Conservation (phyloP, 2,329 filamentous ascomycete genomes). For the Ascochyta rabiei region DNA sequence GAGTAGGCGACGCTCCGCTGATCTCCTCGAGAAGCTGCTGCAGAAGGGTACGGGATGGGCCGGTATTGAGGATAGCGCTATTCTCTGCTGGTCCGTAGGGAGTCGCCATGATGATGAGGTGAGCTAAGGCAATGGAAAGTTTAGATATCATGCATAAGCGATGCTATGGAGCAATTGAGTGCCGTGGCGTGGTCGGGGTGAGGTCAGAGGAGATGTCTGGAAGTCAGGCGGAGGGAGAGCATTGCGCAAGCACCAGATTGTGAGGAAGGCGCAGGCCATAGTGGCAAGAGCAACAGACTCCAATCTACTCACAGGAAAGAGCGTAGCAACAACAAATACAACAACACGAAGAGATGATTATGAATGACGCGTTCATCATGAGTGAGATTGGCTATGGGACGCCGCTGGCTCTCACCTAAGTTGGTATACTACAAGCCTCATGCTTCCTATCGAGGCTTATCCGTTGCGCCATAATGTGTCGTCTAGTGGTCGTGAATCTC, state of each 20-base stretch:
- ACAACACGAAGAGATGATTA: background rate
- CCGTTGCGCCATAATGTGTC: conserved; percentile 28
- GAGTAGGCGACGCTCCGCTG: conserved; percentile 10
- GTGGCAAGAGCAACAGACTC: background rate
- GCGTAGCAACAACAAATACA: background rate
- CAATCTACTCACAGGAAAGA: background rate
- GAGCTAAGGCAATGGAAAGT: conserved; percentile 23
- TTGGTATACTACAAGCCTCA: conserved; percentile 42
- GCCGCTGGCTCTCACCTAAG: conserved; percentile 35
- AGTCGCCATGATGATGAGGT: conserved; percentile 35
- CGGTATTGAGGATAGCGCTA: conserved; percentile 10
- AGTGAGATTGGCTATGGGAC: conserved; percentile 35
- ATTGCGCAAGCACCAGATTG: background rate
- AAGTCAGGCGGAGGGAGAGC: background rate
- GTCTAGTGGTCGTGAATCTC: conserved; percentile 31
- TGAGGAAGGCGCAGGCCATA: conserved; percentile 1
- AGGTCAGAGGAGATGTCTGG: conserved; percentile 9
- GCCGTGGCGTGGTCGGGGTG: conserved; percentile 3
- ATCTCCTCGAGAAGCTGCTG: conserved; percentile 39
- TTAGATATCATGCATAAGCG: conserved; percentile 17
- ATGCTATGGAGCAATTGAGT: conserved; percentile 22
- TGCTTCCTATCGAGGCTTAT: conserved; percentile 35
- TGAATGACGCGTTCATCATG: conserved; percentile 27
- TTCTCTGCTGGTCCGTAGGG: conserved; percentile 20
- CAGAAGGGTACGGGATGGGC: conserved; percentile 28